Evolutionary conservation across 768 basidiomycete genomes (phyloP).

Genomic region (Termitomyces sp.): DNA sequence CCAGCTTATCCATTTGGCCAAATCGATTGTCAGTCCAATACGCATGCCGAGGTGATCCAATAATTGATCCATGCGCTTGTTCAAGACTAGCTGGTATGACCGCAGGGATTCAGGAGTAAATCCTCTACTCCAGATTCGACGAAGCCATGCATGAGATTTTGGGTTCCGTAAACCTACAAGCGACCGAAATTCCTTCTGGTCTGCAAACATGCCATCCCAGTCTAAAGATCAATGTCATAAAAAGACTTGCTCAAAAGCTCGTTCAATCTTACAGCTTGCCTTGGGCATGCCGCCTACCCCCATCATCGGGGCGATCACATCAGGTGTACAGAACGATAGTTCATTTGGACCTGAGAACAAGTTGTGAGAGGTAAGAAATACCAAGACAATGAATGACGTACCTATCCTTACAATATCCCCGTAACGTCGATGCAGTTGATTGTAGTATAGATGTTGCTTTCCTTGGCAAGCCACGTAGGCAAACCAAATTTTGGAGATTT

Average conservation of each 20-base stretch:
- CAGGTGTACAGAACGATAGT: not conserved
- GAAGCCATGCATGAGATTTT: constrained; percentile 27
- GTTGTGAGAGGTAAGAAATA: not conserved
- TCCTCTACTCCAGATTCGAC: constrained; percentile 33
- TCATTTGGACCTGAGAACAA: not conserved
- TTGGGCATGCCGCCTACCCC: not conserved
- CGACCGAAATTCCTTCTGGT: not conserved
- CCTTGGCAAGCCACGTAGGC: constrained; percentile 26
- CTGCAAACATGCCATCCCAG: not conserved
- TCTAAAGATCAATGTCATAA: not conserved
- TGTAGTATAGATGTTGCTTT: constrained; percentile 35
- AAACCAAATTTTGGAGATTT: constrained; percentile 31
- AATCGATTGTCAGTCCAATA: not conserved
- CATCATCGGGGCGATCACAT: not conserved
- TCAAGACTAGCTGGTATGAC: constrained; percentile 15
- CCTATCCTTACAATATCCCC: constrained; percentile 24
- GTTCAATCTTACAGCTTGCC: not conserved
- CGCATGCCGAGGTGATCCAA: not conserved
- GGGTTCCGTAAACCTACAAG: constrained; percentile 1
- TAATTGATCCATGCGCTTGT: not conserved
- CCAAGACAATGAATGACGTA: not conserved
- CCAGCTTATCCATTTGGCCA: not conserved
- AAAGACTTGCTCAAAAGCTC: not conserved
- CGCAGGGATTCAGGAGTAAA: constrained; percentile 27
- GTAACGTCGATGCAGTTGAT: constrained; percentile 40